A percentile compares a stretch with the other conserved stretches of the same genome.
Evolutionary conservation across 1,284 basidiomycete genomes (phyloP).

Genomic region (Lignosus rhinocerotis): DNA sequence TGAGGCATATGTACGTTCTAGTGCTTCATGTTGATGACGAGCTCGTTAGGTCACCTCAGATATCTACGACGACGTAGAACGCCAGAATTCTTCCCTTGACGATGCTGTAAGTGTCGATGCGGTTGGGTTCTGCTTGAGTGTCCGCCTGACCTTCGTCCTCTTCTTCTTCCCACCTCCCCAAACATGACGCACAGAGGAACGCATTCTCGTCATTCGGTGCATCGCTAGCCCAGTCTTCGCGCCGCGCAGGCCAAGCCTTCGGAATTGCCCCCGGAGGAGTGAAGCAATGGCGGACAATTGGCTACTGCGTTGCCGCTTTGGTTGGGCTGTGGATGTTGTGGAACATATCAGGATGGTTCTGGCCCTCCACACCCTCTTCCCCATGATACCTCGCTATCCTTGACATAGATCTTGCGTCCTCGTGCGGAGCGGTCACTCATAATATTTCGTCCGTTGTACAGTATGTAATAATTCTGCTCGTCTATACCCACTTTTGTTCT

Average conservation of each 20-base stretch:
- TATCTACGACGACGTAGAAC: conserved; percentile 77
- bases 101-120: conserved; percentile 54
- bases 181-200: conserved; percentile 49
- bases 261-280: conserved; percentile 64
- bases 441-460: too few relatives aligned
- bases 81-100: conserved; percentile 77
- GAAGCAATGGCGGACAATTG: conserved; percentile 65
- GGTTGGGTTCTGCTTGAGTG: neutral
- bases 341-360: conserved; percentile 36
- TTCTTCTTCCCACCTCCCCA: neutral
- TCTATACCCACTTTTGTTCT: too few relatives aligned
- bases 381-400: neutral
- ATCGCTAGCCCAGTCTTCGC: conserved; percentile 62
- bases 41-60: conserved; percentile 68
- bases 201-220: conserved; percentile 64
- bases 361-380: conserved; percentile 25
- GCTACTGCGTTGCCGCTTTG: conserved; percentile 51
- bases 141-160: neutral
- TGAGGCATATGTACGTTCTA: conserved; percentile 8
- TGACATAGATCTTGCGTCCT: neutral
- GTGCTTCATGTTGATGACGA: conserved; percentile 1
- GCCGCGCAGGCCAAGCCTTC: conserved; percentile 68
- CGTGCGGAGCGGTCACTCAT: neutral
- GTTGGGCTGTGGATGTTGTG: conserved; percentile 48
- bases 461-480: too few relatives aligned